phyloP scores from a whole-genome alignment of 1,139 yeast genomes.

The Geotrichum fermentans region DNA sequence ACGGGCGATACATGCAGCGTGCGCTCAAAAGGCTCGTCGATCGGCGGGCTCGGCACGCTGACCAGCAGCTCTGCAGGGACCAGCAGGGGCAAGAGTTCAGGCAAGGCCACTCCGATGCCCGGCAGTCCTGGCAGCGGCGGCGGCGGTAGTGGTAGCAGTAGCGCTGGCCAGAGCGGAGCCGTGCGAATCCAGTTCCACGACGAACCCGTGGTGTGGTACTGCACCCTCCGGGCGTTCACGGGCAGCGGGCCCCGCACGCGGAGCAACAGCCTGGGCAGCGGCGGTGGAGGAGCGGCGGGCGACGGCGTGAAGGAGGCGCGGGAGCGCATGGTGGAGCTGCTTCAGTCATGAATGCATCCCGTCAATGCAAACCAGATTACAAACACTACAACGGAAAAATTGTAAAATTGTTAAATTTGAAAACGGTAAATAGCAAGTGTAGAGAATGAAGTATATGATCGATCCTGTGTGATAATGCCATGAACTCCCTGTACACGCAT shows the following conservation, averaged over 20 bases:
- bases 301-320: constrained; percentile 1
- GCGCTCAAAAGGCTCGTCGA: constrained; percentile 3
- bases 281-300: too few species aligned
- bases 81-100: background rate
- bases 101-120: background rate
- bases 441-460: too few species aligned
- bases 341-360: too few species aligned
- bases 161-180: constrained; percentile 3
- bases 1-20: constrained; percentile 4
- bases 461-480: too few species aligned
- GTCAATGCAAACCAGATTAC: too few species aligned
- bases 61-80: background rate
- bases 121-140: background rate
- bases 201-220: constrained; percentile 18
- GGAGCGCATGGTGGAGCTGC: constrained; percentile 1
- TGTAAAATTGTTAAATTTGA: too few species aligned
- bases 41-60: background rate
- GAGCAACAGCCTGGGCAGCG: too few species aligned
- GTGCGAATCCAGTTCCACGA: constrained; percentile 16
- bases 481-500: too few species aligned
- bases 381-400: too few species aligned
- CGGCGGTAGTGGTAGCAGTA: background rate
- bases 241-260: background rate
- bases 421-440: too few species aligned
- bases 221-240: constrained; percentile 12